Base-by-base conservation (phyloP, 75 land plant species). In the Pseudotsuga menziesii region DNA sequence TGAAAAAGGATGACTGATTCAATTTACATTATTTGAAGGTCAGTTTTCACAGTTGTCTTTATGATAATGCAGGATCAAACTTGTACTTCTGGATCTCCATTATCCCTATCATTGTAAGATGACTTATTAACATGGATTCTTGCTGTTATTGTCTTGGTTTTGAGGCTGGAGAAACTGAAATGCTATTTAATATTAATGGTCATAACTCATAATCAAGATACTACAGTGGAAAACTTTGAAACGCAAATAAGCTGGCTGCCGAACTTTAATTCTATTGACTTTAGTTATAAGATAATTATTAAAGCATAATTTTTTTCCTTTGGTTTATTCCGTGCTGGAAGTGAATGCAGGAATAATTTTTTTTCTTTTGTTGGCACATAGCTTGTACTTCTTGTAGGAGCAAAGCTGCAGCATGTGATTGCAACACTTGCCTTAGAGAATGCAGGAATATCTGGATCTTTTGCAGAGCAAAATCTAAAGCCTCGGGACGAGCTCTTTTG, bases 401-500 rank as follows among this genome's bases (percentile, higher is more conserved):
- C 97, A 77, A 93, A 96, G 78, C 80, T 96, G 35, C 98, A 96
- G 73, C 85, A 96, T 80, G 82, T 96, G 39, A 94, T 96, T 73
- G 91, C 98, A 59, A 91, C 92, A 35, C 70, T 95, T 75, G 89
- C 94, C 23, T 66, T 91, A 78, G 98, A 96, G 78, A 92, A 81
- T 80, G 85, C 89, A 22, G 89, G 89, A 15, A 76, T 87, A 57
- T 73, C 75, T 63, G 88, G 85, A 70, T 73, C 72, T 59, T 85
- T 78, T 36, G 58, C 61, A 25, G 89, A 82, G 25, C 25, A 81
- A 74, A 83, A 78, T 73, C 67, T 91, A 71, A 85, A 63, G 73
- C 97, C 96, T 35, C 81, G 97, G 15, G 87, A 96, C 74, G 90
- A 88, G 58, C 91, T 96, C n/a, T 96, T 96, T 80, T 96, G 98